Evolutionary conservation across 345 rosid species (phyloP), one percentile per base, ranked within the genome.

Genomic region (Gossypium herbaceum): DNA sequence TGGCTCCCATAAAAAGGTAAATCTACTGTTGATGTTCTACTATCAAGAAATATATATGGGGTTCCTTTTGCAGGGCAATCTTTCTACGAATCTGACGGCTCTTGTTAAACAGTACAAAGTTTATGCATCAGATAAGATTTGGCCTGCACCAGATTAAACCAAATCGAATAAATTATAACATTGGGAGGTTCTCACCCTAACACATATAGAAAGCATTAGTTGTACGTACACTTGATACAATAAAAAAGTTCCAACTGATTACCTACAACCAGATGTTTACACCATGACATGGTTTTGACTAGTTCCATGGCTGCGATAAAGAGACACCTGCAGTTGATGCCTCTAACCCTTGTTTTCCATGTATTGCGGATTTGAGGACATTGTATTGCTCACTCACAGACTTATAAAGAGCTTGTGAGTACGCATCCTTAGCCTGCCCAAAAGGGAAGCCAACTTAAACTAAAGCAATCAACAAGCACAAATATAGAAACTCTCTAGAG

Each of bases 251-350:
- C 12, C 12, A 12, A 25, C 41, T 12, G 20, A 57, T 57, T 68
- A 68, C 72, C 44, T 50, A 15, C 7, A 3, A 20, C n/a, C 27
- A 3, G n/a, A 47, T 68, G 39, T 68, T 12, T 9, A 25, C 12
- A 65, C 68, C 24, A 63, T 39, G n/a, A 12, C 17, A 52, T 9
- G 61, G 56, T 71, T 69, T 61, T 79, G 79, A 80, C 78, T 87
- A 85, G 71, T 82, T 82, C 98, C 97, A 92, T 44, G 99, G 92
- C 78, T 91, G 99, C 58, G 98, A 91, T 80, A 95, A 81, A 60
- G 91, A 82, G 81, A 92, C 87, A 15, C 73, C 73, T 45, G 89
- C 82, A 72, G 77, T 88, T 76, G 98, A 91, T 74, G 93, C 94
- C 72, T 85, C 82, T n/a, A 84, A 67, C 73, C 97, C 93, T 81